Evolutionary conservation across 73 alveolate species (phyloP).

Genomic region (Symbiodinium natans): DNA sequence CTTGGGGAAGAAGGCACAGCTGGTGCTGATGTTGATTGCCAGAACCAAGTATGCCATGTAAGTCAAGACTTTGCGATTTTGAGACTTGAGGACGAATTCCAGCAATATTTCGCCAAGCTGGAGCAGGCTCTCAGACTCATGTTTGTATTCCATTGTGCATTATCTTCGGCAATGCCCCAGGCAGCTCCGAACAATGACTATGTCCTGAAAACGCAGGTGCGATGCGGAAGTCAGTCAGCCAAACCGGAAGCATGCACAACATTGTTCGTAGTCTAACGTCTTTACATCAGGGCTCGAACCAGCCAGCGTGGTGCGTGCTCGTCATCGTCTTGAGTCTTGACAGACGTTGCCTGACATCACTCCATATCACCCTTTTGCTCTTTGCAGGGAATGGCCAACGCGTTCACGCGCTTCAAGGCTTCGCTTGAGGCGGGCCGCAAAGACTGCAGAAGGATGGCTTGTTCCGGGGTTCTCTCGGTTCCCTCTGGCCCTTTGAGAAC

Average conservation of each 20-base stretch:
- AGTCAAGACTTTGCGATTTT: too few species aligned
- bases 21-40: background rate
- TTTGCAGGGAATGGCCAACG: constrained; percentile 50
- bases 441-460: too few species aligned
- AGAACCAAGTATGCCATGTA: too few species aligned
- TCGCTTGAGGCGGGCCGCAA: constrained; percentile 26
- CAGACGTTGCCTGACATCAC: too few species aligned
- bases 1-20: constrained; percentile 81
- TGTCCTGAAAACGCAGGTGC: constrained; percentile 80
- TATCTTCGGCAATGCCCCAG: background rate
- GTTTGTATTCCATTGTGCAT: too few species aligned
- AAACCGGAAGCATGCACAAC: too few species aligned
- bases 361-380: too few species aligned
- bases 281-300: background rate
- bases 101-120: constrained; percentile 71
- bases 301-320: background rate
- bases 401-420: constrained; percentile 70
- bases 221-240: background rate
- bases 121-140: constrained; percentile 25
- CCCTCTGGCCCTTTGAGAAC: too few species aligned
- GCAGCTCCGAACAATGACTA: constrained; percentile 64
- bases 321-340: too few species aligned
- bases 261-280: background rate
- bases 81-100: constrained; percentile 72
- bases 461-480: too few species aligned